Evolutionary conservation across 352 stramenopile genomes (phyloP), one percentile per base, ranked within the genome.

Genomic region (Globisporangium megalacanthum): DNA sequence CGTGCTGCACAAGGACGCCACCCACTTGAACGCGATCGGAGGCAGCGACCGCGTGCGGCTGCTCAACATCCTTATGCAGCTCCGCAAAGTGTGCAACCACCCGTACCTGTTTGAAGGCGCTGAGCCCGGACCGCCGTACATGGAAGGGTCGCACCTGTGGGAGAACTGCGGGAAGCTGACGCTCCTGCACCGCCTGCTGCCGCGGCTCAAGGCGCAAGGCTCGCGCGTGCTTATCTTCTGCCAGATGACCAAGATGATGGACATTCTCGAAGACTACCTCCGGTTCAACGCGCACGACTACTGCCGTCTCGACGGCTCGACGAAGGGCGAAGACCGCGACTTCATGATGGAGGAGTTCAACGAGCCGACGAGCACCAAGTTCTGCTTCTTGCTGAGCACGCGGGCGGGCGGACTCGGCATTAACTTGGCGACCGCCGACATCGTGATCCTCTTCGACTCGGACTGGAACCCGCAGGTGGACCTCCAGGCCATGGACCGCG

Each of bases 221-320:
- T 96, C 84, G 46, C 86, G 93, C 19, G 93, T 99, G 25, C 75
- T 99, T 17, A 99, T 99, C 68, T 99, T 99, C 70, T 99, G 94
- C 61, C 97, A 99, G 72, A 99, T 99, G 97, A 99, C 97, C 46
- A 95, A 96, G 36, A 97, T 99, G 75, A 97, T 99, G 80, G 96
- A 98, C 52, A 99, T 99, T 66, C 61, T 99, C 20, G 97, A 99
- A 69, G 97, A 99, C 73, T 99, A 99, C 68, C 97, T 99, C 86
- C 77, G 86, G 3, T 95, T 86, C 70, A 86, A 88, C 52, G 62
- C 62, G 49, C 81, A 94, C 66, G 83, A 92, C 13, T 95, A 95
- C 70, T 95, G 83, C 61, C 83, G 86, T 15, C 62, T 95, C 8
- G 86, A 95, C 37, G 86, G 86, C 14, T 84, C 76, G 10, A 95